Evolutionary conservation across 129 eudicot species (phyloP), one percentile per base, ranked within the genome.

Genomic region (Tagetes erecta): DNA sequence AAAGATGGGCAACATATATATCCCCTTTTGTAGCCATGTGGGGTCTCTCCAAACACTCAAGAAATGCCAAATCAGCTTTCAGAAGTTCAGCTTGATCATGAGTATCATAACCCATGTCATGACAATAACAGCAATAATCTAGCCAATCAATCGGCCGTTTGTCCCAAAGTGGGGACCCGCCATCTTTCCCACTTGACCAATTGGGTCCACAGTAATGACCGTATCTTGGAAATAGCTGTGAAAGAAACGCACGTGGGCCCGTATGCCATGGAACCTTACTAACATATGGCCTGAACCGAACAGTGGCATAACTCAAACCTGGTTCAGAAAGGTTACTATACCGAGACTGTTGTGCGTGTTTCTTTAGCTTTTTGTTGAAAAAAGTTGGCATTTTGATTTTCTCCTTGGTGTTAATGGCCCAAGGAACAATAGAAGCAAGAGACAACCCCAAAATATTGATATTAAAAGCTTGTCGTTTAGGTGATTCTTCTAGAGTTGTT

Each of bases 151-250:
- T 94, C 0, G 99, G 99, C 1, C 99, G 84, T 75, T 78, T 90
- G 80, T 94, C 99, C 99, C 99, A 94, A 13, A 94, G 82, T 60
- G 76, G 83, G 4, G 99, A 94, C 52, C 99, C 99, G 44, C 83
- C 74, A 63, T 94, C 97, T 74, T 84, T 94, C 35, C 99, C 99
- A 71, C 99, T 94, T 5, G 99, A 94, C 99, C 99, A 94, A 76
- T 94, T 94, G 14, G 99, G 99, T 30, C 99, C 97, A 73, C 99
- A 94, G 75, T 94, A 94, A 78, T 85, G 96, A 70, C 97, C 99
- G 33, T 94, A 94, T 39, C 97, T 80, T 11, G 99, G 99, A 81
- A 94, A 94, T 4, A 94, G 60, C 76, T 88, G 96, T 58, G 99
- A 94, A 59, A 94, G 81, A 76, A 94, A 86, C 4, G 89, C 99